Evolutionary conservation across 2,329 filamentous ascomycete genomes (phyloP), one percentile per base, ranked within the genome.

Genomic region (Alternaria sp.): DNA sequence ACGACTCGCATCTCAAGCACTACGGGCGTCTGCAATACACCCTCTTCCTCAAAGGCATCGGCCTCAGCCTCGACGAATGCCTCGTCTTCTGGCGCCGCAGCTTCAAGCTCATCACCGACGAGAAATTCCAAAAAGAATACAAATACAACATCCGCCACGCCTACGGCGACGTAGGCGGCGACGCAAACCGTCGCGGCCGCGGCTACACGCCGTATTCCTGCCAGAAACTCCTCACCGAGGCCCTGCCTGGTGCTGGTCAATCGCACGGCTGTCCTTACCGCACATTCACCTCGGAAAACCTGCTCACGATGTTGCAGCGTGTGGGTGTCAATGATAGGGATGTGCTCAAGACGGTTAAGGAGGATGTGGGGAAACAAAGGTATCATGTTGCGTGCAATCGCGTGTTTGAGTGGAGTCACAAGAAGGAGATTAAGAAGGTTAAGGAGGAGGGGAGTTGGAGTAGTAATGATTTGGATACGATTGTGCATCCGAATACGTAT

Each of bases 41-140:
- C 0, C 88, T 99, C 5, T 99, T 99, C 87, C 86, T 99, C 62
- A 99, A 99, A 81, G 96, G 96, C 45, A 93, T 98, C 63, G 96
- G 96, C 0, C 84, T 99, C 26, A 93, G 88, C 67, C 84, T 99
- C n/a, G 94, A 97, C 75, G 95, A 99, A 80, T 93, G 89, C 71
- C 87, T 99, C 23, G 72, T 93, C 12, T 99, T 99, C 84, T 99
- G 96, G 96, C 90, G 96, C 11, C 87, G 89, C 66, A 85, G 87
- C 26, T 98, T 99, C 87, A 89, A 89, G 78, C 91, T 93, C 70
- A 89, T 96, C 68, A 94, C 92, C 0, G 96, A 98, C 75, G 95
- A 98, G 74, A 90, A 90, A 37, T 99, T 98, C 86, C 96, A 96
- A 82, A 98, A 97, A 77, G 94, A 97, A 78, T 98, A 99, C 82